A percentile compares a stretch with the other conserved stretches of the same genome.
These are phyloP conservation scores for Penicillium tannophilum DNA, from an alignment of 495 filamentous ascomycete species.

Conservation along the genomic window DNA sequence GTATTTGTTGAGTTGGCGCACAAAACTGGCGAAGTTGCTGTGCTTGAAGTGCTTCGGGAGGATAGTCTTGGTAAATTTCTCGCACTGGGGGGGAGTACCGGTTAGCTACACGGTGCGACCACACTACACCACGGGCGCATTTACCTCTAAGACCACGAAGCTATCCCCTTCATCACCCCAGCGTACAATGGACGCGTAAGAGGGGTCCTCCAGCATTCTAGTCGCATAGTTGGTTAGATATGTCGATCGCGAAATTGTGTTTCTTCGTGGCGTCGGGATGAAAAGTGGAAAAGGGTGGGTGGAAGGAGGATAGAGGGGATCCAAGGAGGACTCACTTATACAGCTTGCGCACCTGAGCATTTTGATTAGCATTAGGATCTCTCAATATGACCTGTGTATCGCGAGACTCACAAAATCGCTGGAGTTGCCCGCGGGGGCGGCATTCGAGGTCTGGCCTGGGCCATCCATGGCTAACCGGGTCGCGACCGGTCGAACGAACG, in stretches of 20 bases:
- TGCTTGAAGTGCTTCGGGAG: constrained; percentile 99
- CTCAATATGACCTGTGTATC: constrained; percentile 11
- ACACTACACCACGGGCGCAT: constrained; percentile 18
- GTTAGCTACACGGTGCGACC: constrained; percentile 19
- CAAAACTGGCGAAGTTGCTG: constrained; percentile 99
- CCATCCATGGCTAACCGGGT: constrained; percentile 51
- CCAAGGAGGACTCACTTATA: constrained; percentile 74
- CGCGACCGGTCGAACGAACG: constrained; percentile 50
- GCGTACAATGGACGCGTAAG: constrained; percentile 88
- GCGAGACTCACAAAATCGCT: constrained; percentile 73
- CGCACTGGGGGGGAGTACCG: constrained; percentile 62
- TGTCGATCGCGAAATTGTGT: constrained; percentile 11
- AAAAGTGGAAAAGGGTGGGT: background rate
- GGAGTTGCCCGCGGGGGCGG: constrained; percentile 65
- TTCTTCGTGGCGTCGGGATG: background rate
- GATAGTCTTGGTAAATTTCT: constrained; percentile 97
- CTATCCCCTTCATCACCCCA: constrained; percentile 95
- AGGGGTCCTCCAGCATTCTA: constrained; percentile 97
- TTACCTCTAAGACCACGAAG: constrained; percentile 96
- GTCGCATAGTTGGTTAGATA: constrained; percentile 10
- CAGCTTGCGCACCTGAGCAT: constrained; percentile 86
- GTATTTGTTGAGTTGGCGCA: constrained; percentile 98
- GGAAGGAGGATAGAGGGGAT: constrained; percentile 12
- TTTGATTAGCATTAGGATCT: constrained; percentile 28
- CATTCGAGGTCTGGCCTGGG: constrained; percentile 49